Percentiles rank a stretch among this genome's conserved stretches.
These are phyloP conservation scores for Xylariales sp. DNA, from an alignment of 2,329 filamentous ascomycete genomes.

Conservation along the genomic window DNA sequence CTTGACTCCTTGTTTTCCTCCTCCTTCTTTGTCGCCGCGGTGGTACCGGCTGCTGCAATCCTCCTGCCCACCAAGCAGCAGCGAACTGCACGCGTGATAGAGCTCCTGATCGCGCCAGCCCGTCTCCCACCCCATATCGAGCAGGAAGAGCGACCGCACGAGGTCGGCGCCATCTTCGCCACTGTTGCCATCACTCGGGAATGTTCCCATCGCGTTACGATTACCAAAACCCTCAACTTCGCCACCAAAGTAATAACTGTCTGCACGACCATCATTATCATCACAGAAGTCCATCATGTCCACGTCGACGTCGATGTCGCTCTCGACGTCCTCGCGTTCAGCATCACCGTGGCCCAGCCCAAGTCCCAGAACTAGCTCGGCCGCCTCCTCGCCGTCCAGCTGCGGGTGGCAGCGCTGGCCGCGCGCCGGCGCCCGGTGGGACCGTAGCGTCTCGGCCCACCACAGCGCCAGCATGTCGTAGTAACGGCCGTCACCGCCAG, in stretches of 20 bases:
- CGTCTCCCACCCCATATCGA: slow-evolving; percentile 4
- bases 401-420: too few relatives aligned
- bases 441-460: neutral
- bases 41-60: too few relatives aligned
- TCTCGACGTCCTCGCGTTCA: neutral
- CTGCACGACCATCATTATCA: too few relatives aligned
- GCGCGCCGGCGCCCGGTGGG: neutral
- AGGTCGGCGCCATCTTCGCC: neutral
- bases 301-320: too few relatives aligned
- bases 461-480: neutral
- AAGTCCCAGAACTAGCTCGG: too few relatives aligned
- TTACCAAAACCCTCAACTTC: too few relatives aligned
- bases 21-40: neutral
- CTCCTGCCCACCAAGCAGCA: too few relatives aligned
- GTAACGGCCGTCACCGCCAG: too few relatives aligned
- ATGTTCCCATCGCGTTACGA: neutral
- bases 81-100: neutral
- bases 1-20: too few relatives aligned
- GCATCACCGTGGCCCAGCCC: neutral
- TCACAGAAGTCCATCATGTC: too few relatives aligned
- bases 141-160: slow-evolving; percentile 3
- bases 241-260: too few relatives aligned
- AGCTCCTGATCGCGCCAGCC: slow-evolving; percentile 1
- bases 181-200: neutral
- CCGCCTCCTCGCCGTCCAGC: too few relatives aligned